Evolutionary conservation across 164 flowering plant genomes (phyloP), one percentile per base, ranked within the genome.

Genomic region (Malania oleifera): DNA sequence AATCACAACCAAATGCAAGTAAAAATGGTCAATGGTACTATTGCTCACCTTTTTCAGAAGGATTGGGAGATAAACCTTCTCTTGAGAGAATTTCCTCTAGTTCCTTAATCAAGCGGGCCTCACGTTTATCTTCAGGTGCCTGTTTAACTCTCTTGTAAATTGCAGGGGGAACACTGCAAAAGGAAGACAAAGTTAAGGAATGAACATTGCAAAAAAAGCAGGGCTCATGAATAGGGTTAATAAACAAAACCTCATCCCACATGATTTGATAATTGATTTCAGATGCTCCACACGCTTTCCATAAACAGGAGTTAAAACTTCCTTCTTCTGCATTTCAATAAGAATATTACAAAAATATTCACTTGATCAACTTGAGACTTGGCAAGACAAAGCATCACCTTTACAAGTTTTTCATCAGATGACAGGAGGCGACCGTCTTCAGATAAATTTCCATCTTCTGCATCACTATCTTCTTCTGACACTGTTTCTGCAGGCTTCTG

Each of bases 201-300:
- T 31, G n/a, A 54, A 47, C 40, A 41, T 9, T 11, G 26, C 17
- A 31, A 19, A 27, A 56, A 57, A 29, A 64, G 39, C 19, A 13
- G 35, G 22, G 31, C n/a, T 29, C 6, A 18, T 15, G 34, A 45
- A 14, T 25, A 39, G 24, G 47, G 29, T 52, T 4, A 37, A 49
- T 50, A 45, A 35, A 17, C 22, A 48, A 54, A 65, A 93, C 99
- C 91, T 83, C 85, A 93, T 78, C 45, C 91, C 97, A 74, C 97
- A 90, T 4, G 91, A 70, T 76, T 86, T 93, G 61, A 90, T 93
- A 41, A 93, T 67, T 52, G 89, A 76, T 74, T 80, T 93, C 2
- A 93, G 77, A 68, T 79, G 83, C 76, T 93, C 97, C 35, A 86
- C 97, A 20, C 71, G 83, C 69, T 85, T 93, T 13, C 97, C 95